Conservation (phyloP, 331 rosid species). For the Malus hybrid region DNA sequence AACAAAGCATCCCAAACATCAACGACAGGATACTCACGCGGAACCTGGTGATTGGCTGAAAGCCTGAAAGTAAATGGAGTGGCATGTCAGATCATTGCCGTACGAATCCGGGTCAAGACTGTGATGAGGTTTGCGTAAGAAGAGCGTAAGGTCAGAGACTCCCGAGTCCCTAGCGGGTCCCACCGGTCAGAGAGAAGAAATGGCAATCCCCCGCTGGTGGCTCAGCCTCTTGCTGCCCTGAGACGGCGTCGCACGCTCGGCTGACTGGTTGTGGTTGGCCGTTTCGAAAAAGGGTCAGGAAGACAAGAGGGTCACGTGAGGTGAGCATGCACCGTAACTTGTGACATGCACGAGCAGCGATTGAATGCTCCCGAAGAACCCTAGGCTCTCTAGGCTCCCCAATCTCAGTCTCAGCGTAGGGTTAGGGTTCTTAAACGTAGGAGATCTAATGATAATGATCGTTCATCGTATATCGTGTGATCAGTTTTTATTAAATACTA, state of each 20-base stretch:
- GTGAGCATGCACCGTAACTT: constrained; percentile 27
- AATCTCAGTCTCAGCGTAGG: background rate
- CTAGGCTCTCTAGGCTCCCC: background rate
- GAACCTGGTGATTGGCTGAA: background rate
- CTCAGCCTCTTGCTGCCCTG: background rate
- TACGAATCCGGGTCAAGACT: background rate
- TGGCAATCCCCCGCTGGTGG: background rate
- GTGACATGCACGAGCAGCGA: constrained; percentile 11
- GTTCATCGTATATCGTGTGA: accelerated
- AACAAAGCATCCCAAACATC: background rate
- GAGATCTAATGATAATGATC: no score
- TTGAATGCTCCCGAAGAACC: background rate
- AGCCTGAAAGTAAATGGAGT: background rate
- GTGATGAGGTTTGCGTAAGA: background rate
- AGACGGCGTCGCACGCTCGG: constrained; percentile 14
- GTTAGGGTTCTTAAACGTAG: background rate
- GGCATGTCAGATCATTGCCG: background rate
- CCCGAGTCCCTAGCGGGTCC: background rate
- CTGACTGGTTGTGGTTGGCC: background rate
- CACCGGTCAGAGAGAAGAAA: background rate
- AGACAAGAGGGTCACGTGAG: constrained; percentile 26
- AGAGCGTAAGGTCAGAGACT: background rate
- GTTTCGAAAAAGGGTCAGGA: background rate
- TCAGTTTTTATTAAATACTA: accelerated
- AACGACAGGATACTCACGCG: background rate